phyloP scores from a whole-genome alignment of 495 filamentous ascomycete species.

The Daldinia grandis region DNA sequence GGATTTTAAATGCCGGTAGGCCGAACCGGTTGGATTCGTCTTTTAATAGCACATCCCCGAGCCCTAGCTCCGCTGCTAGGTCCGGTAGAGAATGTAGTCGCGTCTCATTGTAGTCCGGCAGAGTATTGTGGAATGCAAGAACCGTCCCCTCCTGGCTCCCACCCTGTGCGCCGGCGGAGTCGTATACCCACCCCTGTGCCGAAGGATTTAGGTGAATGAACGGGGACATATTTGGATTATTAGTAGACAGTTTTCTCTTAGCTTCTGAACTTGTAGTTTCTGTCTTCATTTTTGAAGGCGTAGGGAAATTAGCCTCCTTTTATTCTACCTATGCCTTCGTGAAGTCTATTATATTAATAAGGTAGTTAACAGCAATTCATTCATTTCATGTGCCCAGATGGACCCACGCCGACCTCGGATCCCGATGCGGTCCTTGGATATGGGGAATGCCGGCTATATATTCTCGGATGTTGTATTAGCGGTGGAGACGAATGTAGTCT shows the following conservation, averaged over 20 bases:
- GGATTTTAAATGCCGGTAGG: constrained; percentile 75
- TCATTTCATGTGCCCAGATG: background rate
- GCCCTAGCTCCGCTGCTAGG: constrained; percentile 61
- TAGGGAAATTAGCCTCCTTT: background rate
- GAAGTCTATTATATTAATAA: background rate
- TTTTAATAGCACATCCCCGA: constrained; percentile 64
- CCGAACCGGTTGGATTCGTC: constrained; percentile 65
- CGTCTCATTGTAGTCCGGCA: constrained; percentile 60
- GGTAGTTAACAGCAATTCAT: background rate
- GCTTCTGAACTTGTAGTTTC: background rate
- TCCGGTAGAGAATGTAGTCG: constrained; percentile 59
- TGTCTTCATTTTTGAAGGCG: background rate
- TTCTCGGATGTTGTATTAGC: background rate
- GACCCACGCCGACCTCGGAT: constrained; percentile 18
- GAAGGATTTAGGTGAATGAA: constrained; percentile 34
- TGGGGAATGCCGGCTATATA: background rate
- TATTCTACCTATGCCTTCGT: background rate
- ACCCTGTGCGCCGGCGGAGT: constrained; percentile 13
- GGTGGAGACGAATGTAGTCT: background rate
- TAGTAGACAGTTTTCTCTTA: background rate
- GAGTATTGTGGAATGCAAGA: constrained; percentile 57
- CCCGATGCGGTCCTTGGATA: background rate
- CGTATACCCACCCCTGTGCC: constrained; percentile 31
- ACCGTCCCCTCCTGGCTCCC: constrained; percentile 13
- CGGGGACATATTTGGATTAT: constrained; percentile 29